Evolutionary conservation across 352 stramenopile genomes (phyloP).

Genomic region (Peronospora farinosa): DNA sequence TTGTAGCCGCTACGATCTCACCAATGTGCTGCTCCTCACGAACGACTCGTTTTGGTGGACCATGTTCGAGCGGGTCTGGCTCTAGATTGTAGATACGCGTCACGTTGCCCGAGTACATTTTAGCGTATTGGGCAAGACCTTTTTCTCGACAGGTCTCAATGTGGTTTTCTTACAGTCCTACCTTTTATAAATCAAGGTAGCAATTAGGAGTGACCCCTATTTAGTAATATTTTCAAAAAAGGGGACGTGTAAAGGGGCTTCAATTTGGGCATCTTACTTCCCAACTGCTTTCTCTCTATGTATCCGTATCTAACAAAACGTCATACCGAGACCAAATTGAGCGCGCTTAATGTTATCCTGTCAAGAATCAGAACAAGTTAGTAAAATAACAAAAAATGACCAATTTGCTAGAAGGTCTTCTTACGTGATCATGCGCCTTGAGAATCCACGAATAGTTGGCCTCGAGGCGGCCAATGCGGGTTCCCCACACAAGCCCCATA

Average conservation of each 20-base stretch:
- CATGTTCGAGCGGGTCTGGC: slow-evolving; percentile 59
- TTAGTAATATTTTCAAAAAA: slow-evolving; percentile 1
- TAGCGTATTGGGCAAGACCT: background rate
- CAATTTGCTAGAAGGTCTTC: slow-evolving; percentile 8
- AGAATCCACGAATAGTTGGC: slow-evolving; percentile 90
- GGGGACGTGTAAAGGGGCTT: slow-evolving; percentile 10
- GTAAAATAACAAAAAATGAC: background rate
- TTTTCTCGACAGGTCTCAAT: too few relatives aligned
- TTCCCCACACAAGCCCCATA: slow-evolving; percentile 83
- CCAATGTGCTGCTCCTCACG: slow-evolving; percentile 76
- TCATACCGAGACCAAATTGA: slow-evolving; percentile 79
- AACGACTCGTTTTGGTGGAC: slow-evolving; percentile 60
- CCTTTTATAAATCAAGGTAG: background rate
- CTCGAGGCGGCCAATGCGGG: slow-evolving; percentile 81
- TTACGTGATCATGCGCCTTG: slow-evolving; percentile 72
- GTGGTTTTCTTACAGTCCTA: too few relatives aligned
- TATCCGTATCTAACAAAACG: slow-evolving; percentile 65
- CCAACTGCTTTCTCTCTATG: background rate
- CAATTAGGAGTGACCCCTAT: background rate
- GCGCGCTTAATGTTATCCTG: slow-evolving; percentile 84
- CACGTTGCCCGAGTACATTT: slow-evolving; percentile 57
- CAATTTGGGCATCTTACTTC: slow-evolving; percentile 5
- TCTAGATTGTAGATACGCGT: slow-evolving; percentile 66
- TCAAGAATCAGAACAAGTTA: slow-evolving; percentile 1
- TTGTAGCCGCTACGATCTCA: slow-evolving; percentile 70